Percentiles rank a stretch among this genome's conserved stretches.
Conservation (phyloP, 2,329 filamentous ascomycete species). For the Colletotrichum camelliae region DNA sequence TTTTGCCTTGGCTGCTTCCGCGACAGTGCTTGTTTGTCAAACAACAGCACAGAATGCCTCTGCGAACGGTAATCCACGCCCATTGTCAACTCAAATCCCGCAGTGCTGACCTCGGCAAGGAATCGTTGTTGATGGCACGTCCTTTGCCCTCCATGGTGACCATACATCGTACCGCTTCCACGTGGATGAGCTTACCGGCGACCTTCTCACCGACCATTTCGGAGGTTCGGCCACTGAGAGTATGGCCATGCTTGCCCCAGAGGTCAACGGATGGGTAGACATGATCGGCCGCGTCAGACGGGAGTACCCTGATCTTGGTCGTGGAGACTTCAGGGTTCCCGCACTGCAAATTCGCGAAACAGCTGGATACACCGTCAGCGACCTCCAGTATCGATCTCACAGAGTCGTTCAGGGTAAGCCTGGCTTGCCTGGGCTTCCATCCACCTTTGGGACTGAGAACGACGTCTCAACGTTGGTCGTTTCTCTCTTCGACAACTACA, state of each 20-base stretch:
- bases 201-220: conserved; percentile 67
- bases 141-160: conserved; percentile 62
- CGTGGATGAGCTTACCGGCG: conserved; percentile 59
- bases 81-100: accelerated
- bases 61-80: not conserved
- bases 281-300: conserved; percentile 54
- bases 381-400: conserved; percentile 63
- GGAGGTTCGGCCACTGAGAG: conserved; percentile 61
- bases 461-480: conserved; percentile 66
- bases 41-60: not conserved
- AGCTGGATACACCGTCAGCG: conserved; percentile 62
- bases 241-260: conserved; percentile 29
- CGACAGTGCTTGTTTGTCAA: not conserved
- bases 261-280: conserved; percentile 59
- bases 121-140: conserved; percentile 57
- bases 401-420: conserved; percentile 63
- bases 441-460: conserved; percentile 60
- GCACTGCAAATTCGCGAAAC: conserved; percentile 66
- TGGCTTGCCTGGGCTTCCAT: conserved; percentile 58
- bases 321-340: conserved; percentile 67
- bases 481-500: conserved; percentile 63
- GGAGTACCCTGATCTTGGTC: conserved; percentile 69
- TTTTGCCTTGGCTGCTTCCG: not conserved
- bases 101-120: conserved; percentile 35
- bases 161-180: conserved; percentile 68